Base-by-base conservation (phyloP, 2,329 filamentous ascomycete species). In the Xylariaceae sp. region DNA sequence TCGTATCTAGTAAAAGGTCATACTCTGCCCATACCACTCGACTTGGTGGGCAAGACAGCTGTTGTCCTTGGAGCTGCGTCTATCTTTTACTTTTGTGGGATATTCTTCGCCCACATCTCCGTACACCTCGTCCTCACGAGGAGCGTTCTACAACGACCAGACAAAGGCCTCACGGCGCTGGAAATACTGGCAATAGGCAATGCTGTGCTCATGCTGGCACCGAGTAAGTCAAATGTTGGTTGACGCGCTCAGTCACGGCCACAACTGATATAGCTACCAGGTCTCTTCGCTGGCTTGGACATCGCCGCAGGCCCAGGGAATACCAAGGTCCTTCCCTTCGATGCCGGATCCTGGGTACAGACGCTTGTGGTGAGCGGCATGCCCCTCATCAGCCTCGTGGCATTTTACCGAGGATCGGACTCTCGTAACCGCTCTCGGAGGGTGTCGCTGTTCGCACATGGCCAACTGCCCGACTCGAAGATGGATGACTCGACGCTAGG, bases 161-260 rank as follows among this genome's bases (percentile, higher is more conserved):
- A 42, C 18, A 12, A 12, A 8, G 59, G 65, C 0, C 53, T 79
- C 30, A 72, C 61, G 0, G 67, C 73, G 4, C 72, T 79, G 64
- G 76, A 80, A 49, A 67, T 76, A 7, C 62, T 79, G 18, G 65
- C 77, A 38, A 72, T 78, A 51, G 74, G 73, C 37, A 79, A 79
- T 29, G 75, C 74, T 9, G 48, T 77, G 1, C 61, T 80, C 40
- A 79, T 79, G 76, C 49, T 77, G 13, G 56, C 77, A 9, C 76
- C 75, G n/a, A 70, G 75, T 78, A 58, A 35, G 65, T 58, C 32
- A 16, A 12, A 4, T 12, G n/a, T n/a, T 19, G 8, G 11, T 37
- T 19, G 30, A 26, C 9, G 22, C 11, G 11, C 22, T 6, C 6
- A 26, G 22, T 6, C 22, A 26, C 11, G 22, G 30, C 30, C 6